Base-by-base conservation (phyloP, 306 rosid genomes). In the Acacia crassicarpa region DNA sequence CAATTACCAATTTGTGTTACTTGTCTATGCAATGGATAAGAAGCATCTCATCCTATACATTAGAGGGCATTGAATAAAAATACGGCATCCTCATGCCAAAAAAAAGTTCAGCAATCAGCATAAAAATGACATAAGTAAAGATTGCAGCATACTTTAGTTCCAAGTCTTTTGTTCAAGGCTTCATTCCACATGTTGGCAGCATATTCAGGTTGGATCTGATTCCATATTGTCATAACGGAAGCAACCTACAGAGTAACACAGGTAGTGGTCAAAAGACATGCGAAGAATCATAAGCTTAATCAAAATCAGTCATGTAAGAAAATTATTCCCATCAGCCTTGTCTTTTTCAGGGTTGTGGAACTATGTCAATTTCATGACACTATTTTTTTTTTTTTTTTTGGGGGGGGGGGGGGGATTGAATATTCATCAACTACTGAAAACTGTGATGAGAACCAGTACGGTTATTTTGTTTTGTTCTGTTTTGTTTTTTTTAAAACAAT, bases 171-270 rank as follows among this genome's bases (percentile, higher is more conserved):
- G 90, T 96, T 96, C 88, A 96, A 85, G 83, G 99, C 99, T 89
- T 96, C 99, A 78, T 92, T 96, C 98, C 99, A 96, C 94, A 96
- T 84, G 80, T 91, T 93, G 72, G 94, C 91, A 61, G 99, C 99
- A 88, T 93, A 94, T 72, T 84, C 87, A 71, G 99, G 98, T 91
- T 92, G 84, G 44, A 96, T 77, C 71, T 88, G 97, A 87, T 85
- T 90, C 99, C 99, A 96, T 80, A 96, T 91, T 68, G 98, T 93
- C 99, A 96, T 96, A 40, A 87, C 93, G 46, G 98, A 96, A 79
- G 99, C 99, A 91, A 96, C 94, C 99, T 96, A 80, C 80, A 65
- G 59, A 80, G 67, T 59, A 78, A 83, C 44, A 78, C 51, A 51
- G 78, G 76, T 40, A 84, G 68, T 44, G 76, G 73, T 83, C 53